phyloP scores from a whole-genome alignment of 352 stramenopile species.

The Globisporangium nagaii region DNA sequence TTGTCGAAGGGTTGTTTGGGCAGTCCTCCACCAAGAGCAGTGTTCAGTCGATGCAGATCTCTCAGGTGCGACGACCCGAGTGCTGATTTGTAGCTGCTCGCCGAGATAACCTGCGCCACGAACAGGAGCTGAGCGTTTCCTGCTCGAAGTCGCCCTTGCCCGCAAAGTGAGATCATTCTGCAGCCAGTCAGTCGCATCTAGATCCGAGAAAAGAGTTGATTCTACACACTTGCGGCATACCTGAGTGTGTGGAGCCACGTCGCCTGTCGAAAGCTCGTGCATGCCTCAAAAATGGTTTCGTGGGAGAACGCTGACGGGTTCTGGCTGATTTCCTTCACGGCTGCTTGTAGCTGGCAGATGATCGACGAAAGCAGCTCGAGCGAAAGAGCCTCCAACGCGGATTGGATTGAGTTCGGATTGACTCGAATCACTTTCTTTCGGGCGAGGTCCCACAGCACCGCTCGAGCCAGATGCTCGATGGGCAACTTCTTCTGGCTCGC shows the following conservation, averaged over 20 bases:
- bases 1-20: not conserved
- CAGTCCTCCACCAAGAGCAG: not conserved
- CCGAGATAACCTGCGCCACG: conserved; percentile 17
- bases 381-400: conserved; percentile 21
- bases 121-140: conserved; percentile 12
- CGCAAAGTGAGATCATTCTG: conserved; percentile 17
- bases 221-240: conserved; percentile 17
- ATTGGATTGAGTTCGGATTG: conserved; percentile 16
- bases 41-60: conserved; percentile 22
- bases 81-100: conserved; percentile 32
- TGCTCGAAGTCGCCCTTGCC: conserved; percentile 1
- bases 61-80: conserved; percentile 34
- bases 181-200: not conserved
- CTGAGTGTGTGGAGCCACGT: conserved; percentile 57
- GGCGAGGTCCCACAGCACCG: conserved; percentile 39
- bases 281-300: conserved; percentile 46
- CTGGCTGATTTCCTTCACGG: conserved; percentile 35
- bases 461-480: conserved; percentile 29
- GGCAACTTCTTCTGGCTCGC: conserved; percentile 5
- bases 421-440: conserved; percentile 39
- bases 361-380: conserved; percentile 43
- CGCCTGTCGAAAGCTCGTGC: conserved; percentile 49
- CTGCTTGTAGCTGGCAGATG: conserved; percentile 32
- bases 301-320: conserved; percentile 38
- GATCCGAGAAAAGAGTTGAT: not conserved